Evolutionary conservation across 1,284 basidiomycete genomes (phyloP).

Genomic region (Moesziomyces sp.): DNA sequence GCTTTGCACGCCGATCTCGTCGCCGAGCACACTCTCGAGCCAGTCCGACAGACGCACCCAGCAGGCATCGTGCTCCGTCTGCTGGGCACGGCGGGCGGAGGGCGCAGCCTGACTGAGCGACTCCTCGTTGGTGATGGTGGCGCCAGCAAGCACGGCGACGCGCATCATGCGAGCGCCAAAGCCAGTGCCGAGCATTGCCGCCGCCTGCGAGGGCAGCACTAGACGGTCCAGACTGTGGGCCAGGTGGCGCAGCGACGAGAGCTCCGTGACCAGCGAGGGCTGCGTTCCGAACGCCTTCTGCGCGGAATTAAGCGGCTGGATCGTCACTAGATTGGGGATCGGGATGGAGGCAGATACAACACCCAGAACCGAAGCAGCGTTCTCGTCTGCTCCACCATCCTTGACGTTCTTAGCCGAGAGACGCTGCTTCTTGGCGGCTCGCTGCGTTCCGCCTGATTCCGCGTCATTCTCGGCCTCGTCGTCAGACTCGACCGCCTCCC

Average conservation of each 20-base stretch:
- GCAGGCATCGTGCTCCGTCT: conserved; percentile 41
- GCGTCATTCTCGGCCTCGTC: conserved; percentile 21
- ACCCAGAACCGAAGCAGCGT: conserved; percentile 5
- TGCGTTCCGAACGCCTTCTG: conserved; percentile 37
- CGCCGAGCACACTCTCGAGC: conserved; percentile 46
- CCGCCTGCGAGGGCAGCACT: conserved; percentile 47
- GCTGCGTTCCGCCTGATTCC: background rate
- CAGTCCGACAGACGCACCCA: conserved; percentile 47
- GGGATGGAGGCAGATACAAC: conserved; percentile 16
- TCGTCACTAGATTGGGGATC: conserved; percentile 44
- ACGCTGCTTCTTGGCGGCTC: conserved; percentile 21
- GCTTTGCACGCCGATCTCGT: conserved; percentile 38
- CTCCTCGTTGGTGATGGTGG: conserved; percentile 44
- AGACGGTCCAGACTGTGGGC: conserved; percentile 47
- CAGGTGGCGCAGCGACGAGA: conserved; percentile 49
- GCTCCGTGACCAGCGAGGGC: conserved; percentile 45
- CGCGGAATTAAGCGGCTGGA: conserved; percentile 38
- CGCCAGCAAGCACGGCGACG: conserved; percentile 41
- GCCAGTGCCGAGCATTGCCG: conserved; percentile 39
- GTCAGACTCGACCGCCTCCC: conserved; percentile 33
- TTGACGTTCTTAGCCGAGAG: conserved; percentile 20
- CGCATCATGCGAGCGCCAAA: conserved; percentile 45
- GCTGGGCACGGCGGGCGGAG: conserved; percentile 15
- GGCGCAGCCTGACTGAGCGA: conserved; percentile 42
- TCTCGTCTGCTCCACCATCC: conserved; percentile 11